Conservation (phyloP, 1,139 yeast species). For the Hemisphaericaspora xylofermentans region DNA sequence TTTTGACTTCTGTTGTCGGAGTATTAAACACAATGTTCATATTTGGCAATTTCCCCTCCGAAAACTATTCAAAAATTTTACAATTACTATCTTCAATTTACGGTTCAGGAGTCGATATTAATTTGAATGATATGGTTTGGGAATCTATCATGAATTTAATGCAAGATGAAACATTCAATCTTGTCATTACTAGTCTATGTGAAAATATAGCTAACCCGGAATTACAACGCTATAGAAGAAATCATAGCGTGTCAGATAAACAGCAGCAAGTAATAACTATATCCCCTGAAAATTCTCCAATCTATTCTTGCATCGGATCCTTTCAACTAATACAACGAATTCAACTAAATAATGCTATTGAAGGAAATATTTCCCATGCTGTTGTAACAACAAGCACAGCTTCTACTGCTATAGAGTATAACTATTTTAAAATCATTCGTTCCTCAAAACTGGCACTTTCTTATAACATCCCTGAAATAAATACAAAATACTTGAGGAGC, state of each 20-base stretch:
- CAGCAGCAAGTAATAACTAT: background rate
- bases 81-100: slow-evolving; percentile 43
- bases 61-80: slow-evolving; percentile 36
- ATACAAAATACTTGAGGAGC: slow-evolving; percentile 31
- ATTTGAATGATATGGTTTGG: slow-evolving; percentile 40
- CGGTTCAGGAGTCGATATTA: slow-evolving; percentile 38
- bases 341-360: slow-evolving; percentile 18
- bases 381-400: slow-evolving; percentile 5
- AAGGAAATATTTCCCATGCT: slow-evolving; percentile 3
- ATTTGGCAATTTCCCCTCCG: slow-evolving; percentile 49
- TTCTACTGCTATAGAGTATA: slow-evolving; percentile 12
- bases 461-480: slow-evolving; percentile 31
- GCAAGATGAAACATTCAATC: slow-evolving; percentile 21
- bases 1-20: slow-evolving; percentile 44
- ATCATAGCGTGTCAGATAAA: slow-evolving; percentile 4
- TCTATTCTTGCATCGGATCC: slow-evolving; percentile 52
- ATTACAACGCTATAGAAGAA: slow-evolving; percentile 20
- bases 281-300: slow-evolving; percentile 8
- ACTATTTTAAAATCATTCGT: slow-evolving; percentile 24
- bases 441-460: slow-evolving; percentile 23
- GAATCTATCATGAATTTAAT: slow-evolving; percentile 26
- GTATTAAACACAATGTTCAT: slow-evolving; percentile 47
- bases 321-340: slow-evolving; percentile 29
- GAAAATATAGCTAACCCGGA: slow-evolving; percentile 28
- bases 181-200: slow-evolving; percentile 23